These are phyloP conservation scores for Climacium dendroides DNA, from an alignment of 225 moss, liverwort and hornwort species.

Conservation along the genomic window DNA sequence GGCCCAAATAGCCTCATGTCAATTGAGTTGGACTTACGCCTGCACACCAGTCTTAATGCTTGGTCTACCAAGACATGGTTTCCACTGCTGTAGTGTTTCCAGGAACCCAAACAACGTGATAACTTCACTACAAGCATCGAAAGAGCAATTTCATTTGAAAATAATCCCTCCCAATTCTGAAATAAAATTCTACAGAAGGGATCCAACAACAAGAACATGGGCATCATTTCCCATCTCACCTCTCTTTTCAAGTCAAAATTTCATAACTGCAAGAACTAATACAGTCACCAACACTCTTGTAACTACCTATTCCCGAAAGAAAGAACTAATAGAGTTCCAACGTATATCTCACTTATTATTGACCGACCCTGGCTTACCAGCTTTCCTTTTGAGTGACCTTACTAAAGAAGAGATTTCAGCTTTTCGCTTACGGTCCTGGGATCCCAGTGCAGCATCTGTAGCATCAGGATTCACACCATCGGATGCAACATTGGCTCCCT, in stretches of 20 bases:
- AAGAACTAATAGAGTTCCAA: neutral
- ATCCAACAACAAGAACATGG: neutral
- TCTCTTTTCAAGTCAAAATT: neutral
- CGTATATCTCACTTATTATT: neutral
- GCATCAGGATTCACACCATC: neutral
- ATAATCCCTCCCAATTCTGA: neutral
- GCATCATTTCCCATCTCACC: neutral
- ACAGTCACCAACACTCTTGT: neutral
- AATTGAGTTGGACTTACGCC: neutral
- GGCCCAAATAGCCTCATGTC: neutral
- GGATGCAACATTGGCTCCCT: neutral
- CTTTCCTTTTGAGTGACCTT: conserved; percentile 71
- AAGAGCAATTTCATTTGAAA: neutral
- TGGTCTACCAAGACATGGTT: neutral
- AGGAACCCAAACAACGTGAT: neutral
- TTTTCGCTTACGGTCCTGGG: conserved; percentile 47
- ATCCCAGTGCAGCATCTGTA: neutral
- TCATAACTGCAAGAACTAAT: neutral
- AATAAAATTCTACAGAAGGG: neutral
- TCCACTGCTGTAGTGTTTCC: neutral
- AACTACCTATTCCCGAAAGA: conserved; percentile 8
- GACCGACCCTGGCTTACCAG: neutral
- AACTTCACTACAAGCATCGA: neutral
- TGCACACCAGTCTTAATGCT: neutral
- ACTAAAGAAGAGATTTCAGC: conserved; percentile 73